phyloP scores from a whole-genome alignment of 176 grass and related monocot species.

The Guadua angustifolia region DNA sequence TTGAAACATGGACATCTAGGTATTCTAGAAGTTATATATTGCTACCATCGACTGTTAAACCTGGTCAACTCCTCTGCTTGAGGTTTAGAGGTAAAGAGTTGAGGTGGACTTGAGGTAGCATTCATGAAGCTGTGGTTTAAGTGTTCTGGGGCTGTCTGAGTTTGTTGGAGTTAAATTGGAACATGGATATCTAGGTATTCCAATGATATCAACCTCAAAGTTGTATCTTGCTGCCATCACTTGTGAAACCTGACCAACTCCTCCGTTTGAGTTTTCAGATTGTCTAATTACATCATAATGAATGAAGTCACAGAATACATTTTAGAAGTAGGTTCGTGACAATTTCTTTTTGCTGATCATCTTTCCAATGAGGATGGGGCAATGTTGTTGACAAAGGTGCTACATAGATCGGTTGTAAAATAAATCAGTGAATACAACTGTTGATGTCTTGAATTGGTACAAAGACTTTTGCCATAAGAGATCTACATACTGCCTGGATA shows the following conservation, averaged over 20 bases:
- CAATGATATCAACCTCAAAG: constrained; percentile 31
- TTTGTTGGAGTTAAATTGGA: constrained; percentile 23
- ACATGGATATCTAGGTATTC: constrained; percentile 17
- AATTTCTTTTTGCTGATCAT: constrained; percentile 28
- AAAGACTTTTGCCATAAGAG: constrained; percentile 7
- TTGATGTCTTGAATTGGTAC: constrained; percentile 28
- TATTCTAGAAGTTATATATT: constrained; percentile 10
- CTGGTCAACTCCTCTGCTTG: not conserved
- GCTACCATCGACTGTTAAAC: constrained; percentile 35
- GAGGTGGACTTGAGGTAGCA: constrained; percentile 19
- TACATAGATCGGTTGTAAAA: not conserved
- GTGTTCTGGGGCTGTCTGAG: constrained; percentile 5
- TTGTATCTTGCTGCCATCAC: constrained; percentile 22
- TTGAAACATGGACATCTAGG: constrained; percentile 13
- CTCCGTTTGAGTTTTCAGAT: constrained; percentile 13
- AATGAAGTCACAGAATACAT: not conserved
- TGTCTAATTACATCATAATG: constrained; percentile 15
- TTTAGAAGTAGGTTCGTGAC: constrained; percentile 34
- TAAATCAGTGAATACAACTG: constrained; percentile 14
- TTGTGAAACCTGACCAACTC: constrained; percentile 5
- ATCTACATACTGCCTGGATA: constrained; percentile 29
- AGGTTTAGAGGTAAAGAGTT: constrained; percentile 34
- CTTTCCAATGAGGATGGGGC: constrained; percentile 8
- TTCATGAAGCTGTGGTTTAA: constrained; percentile 25
- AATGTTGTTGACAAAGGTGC: constrained; percentile 25